Base-by-base conservation (phyloP, 164 flowering plant genomes). In the Paratinospora sagittata region DNA sequence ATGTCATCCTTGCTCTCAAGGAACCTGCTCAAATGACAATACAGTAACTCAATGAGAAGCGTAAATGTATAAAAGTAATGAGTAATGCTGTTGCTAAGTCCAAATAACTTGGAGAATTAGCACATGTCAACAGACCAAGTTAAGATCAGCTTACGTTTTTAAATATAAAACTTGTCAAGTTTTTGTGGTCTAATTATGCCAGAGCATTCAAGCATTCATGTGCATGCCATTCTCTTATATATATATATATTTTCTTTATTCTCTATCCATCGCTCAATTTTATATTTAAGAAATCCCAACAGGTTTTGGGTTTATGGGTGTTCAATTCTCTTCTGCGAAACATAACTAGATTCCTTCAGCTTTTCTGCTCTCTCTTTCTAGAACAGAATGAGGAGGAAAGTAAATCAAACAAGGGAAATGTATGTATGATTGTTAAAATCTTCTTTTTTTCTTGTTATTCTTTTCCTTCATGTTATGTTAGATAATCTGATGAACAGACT, bases 1-100 rank as follows among this genome's bases (percentile, higher is more conserved):
- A 89, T 83, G 72, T 92, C 97, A 23, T 90, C 93, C 80, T 85
- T 81, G 76, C 85, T 84, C 13, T 92, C 96, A 13, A 94, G 87
- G 71, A 92, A 94, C 84, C 98, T 92, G 92, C 67, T 70, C 76
- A 67, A 4, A 43, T 41, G 16, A 7, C 24, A 65, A 72, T 21
- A 26, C 55, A 41, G 52, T n/a, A 67, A 61, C 67, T 34, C 69
- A 70, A 49, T 13, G 6, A 33, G 65, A 36, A 65, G 17, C 24
- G 3, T 30, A 33, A 9, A 61, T 19, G 27, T 13, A 21, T 11
- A 61, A 61, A 61, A 3, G 27, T 9, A 23, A 21, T 27, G 34
- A 1, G 10, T 33, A 8, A 64, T 33, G 30, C 65, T 61, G 52
- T 70, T 73, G 88, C 97, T 16, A 52, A 52, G 21, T 52, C 4